phyloP scores from a whole-genome alignment of 1,139 yeast species.

The Suhomyces anneliseae region DNA sequence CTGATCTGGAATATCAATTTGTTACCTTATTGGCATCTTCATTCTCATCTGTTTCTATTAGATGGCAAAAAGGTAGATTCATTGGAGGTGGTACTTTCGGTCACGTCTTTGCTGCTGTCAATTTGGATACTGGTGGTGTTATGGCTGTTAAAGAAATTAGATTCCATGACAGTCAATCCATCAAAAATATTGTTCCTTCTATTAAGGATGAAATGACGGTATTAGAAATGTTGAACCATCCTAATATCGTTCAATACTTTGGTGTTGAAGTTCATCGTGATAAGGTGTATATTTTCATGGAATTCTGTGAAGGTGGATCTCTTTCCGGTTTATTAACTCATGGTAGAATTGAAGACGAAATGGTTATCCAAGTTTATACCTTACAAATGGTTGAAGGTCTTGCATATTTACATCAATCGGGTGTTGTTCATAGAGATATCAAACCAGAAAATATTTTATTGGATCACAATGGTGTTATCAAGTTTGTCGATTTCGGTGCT shows the following conservation, averaged over 20 bases:
- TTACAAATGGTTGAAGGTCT: slow-evolving; percentile 93
- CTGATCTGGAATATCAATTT: slow-evolving; percentile 84
- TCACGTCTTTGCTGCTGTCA: slow-evolving; percentile 86
- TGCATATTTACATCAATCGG: slow-evolving; percentile 90
- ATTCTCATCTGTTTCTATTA: slow-evolving; percentile 83
- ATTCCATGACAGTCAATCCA: slow-evolving; percentile 84
- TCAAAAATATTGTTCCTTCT: slow-evolving; percentile 81
- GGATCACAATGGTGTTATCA: slow-evolving; percentile 90
- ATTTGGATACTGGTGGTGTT: slow-evolving; percentile 91
- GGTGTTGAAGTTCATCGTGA: slow-evolving; percentile 98
- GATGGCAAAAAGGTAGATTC: slow-evolving; percentile 96
- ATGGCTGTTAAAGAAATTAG: slow-evolving; percentile 96
- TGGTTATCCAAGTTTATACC: slow-evolving; percentile 87
- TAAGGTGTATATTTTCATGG: slow-evolving; percentile 95
- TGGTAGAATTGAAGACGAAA: slow-evolving; percentile 94
- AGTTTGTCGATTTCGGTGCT: slow-evolving; percentile 96
- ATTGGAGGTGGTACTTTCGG: slow-evolving; percentile 98
- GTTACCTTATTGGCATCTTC: slow-evolving; percentile 86
- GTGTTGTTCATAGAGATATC: slow-evolving; percentile 95
- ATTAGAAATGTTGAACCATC: slow-evolving; percentile 90
- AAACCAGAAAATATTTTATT: slow-evolving; percentile 92
- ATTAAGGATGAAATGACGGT: slow-evolving; percentile 97
- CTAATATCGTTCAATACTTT: slow-evolving; percentile 91
- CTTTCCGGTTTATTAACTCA: slow-evolving; percentile 74
- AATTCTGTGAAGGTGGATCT: slow-evolving; percentile 95